Evolutionary conservation across 768 basidiomycete species (phyloP).

Genomic region (Serendipita sp.): DNA sequence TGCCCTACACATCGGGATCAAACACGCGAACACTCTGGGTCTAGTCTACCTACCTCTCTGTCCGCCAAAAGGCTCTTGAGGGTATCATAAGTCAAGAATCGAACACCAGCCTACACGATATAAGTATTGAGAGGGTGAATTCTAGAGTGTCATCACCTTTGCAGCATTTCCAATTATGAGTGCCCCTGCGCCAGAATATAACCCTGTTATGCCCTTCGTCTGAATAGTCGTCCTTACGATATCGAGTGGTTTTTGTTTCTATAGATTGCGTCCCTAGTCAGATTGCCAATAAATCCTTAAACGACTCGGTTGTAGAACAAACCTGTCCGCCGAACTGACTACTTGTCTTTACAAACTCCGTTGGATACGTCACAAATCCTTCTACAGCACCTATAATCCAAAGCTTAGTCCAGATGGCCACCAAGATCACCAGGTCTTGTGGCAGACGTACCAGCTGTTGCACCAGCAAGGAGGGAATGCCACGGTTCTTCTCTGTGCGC

Average conservation of each 20-base stretch:
- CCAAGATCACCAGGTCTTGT: constrained; percentile 38
- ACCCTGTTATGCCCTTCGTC: constrained; percentile 58
- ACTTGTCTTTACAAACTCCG: constrained; percentile 86
- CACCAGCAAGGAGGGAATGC: constrained; percentile 79
- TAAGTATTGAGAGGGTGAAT: neutral
- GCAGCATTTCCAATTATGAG: constrained; percentile 79
- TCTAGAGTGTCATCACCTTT: constrained; percentile 35
- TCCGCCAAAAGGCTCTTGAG: constrained; percentile 79
- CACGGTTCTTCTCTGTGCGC: constrained; percentile 63
- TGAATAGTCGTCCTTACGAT: constrained; percentile 62
- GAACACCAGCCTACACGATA: constrained; percentile 53
- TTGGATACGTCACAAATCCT: constrained; percentile 75
- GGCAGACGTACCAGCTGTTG: constrained; percentile 85
- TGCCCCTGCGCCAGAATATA: constrained; percentile 89
- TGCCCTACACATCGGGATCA: constrained; percentile 40
- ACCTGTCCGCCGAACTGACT: constrained; percentile 81
- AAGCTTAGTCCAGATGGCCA: constrained; percentile 6
- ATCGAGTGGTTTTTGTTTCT: constrained; percentile 54
- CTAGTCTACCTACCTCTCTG: constrained; percentile 40
- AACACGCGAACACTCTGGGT: neutral
- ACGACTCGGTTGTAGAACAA: constrained; percentile 9
- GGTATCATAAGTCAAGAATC: constrained; percentile 88
- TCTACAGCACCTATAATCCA: constrained; percentile 26
- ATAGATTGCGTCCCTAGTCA: neutral
- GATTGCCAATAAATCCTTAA: neutral